Conservation (phyloP, 306 rosid species). For the Sicyos baderoa region DNA sequence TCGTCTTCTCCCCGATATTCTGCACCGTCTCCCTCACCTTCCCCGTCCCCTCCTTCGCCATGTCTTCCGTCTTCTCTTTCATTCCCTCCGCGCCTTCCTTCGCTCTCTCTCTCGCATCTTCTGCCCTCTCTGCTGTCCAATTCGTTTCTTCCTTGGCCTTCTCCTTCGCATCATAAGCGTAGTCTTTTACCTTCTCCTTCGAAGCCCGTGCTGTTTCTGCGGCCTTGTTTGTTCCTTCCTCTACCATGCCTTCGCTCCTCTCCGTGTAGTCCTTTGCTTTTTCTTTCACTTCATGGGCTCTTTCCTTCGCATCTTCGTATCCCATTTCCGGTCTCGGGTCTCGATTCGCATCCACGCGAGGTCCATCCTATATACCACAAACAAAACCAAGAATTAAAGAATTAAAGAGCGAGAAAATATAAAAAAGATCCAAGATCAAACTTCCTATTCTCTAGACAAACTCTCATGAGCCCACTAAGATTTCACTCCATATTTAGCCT, state of each 20-base stretch:
- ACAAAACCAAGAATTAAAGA: too few relatives aligned
- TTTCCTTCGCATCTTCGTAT: too few relatives aligned
- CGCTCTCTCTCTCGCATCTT: neutral
- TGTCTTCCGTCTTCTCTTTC: conserved; percentile 15
- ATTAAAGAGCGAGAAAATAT: too few relatives aligned
- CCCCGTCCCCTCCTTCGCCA: neutral
- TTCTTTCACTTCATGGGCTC: too few relatives aligned
- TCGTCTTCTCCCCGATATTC: neutral
- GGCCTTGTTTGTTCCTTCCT: neutral
- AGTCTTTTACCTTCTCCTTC: conserved; percentile 21
- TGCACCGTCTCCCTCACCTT: conserved; percentile 19
- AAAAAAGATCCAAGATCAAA: too few relatives aligned
- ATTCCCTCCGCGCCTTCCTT: too few relatives aligned
- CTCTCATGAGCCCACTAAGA: too few relatives aligned
- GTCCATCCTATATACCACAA: too few relatives aligned
- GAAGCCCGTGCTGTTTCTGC: neutral
- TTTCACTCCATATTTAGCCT: too few relatives aligned
- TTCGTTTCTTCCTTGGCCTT: conserved; percentile 21
- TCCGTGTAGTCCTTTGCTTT: neutral
- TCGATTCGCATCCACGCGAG: too few relatives aligned
- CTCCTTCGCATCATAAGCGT: conserved; percentile 16
- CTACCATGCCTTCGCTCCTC: neutral
- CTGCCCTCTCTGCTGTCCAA: conserved; percentile 16
- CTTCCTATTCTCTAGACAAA: too few relatives aligned
- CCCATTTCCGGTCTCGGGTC: too few relatives aligned